Evolutionary conservation across 2,329 filamentous ascomycete species (phyloP).

Genomic region (Myriangium duriaei): DNA sequence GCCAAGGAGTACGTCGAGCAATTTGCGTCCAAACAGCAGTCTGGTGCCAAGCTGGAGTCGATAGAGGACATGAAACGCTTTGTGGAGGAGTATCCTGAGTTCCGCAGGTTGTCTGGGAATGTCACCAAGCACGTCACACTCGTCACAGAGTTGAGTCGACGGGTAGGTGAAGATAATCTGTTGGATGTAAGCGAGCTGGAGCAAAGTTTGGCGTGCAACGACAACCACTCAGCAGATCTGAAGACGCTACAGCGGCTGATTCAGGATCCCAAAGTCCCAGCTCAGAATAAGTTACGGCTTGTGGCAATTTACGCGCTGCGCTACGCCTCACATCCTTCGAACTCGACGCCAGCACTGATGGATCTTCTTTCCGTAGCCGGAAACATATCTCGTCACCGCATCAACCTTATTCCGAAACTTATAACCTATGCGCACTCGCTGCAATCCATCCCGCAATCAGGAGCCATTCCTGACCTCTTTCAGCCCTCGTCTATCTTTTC

Average conservation of each 20-base stretch:
- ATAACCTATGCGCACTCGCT: conserved; percentile 78
- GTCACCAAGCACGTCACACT: conserved; percentile 97
- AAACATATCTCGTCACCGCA: conserved; percentile 61
- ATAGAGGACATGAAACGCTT: conserved; percentile 99
- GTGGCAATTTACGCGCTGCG: conserved; percentile 91
- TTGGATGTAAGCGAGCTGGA: conserved; percentile 96
- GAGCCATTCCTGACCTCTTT: conserved; percentile 82
- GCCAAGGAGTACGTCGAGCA: conserved; percentile 99
- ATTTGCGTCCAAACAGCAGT: conserved; percentile 96
- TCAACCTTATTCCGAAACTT: conserved; percentile 70
- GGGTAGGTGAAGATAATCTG: conserved; percentile 72
- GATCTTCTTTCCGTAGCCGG: conserved; percentile 78
- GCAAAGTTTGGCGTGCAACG: conserved; percentile 91
- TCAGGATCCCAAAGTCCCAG: conserved; percentile 61
- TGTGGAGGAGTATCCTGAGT: conserved; percentile 97
- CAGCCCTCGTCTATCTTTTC: conserved; percentile 86
- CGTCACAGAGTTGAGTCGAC: conserved; percentile 81
- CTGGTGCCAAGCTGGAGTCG: conserved; percentile 87
- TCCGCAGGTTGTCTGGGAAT: conserved; percentile 90
- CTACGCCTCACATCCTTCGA: conserved; percentile 77
- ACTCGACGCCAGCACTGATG: conserved; percentile 69
- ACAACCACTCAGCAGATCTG: conserved; percentile 84
- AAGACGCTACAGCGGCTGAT: conserved; percentile 85
- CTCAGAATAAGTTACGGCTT: conserved; percentile 75
- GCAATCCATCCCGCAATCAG: conserved; percentile 51